phyloP scores from a whole-genome alignment of 805 yeast species.

The Lachancea waltii region DNA sequence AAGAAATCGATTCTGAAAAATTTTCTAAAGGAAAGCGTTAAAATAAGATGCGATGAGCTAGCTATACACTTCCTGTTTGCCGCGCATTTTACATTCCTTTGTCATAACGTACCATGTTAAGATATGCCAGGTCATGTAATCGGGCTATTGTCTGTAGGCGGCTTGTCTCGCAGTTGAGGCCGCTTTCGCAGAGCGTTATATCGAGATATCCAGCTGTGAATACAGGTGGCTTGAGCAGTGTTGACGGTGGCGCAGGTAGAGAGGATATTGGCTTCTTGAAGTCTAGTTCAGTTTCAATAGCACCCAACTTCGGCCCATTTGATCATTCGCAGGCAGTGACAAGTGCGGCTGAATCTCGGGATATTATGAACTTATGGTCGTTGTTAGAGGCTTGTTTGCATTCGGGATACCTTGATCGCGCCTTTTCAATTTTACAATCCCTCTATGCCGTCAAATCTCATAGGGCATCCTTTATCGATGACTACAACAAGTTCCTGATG shows the following conservation, averaged over 20 bases:
- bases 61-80: background rate
- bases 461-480: constrained; percentile 49
- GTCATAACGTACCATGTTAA: constrained; percentile 1
- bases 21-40: background rate
- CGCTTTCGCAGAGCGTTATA: constrained; percentile 1
- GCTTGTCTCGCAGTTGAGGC: constrained; percentile 1
- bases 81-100: background rate
- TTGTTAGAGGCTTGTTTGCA: constrained; percentile 71
- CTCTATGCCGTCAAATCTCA: constrained; percentile 44
- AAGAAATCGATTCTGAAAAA: background rate
- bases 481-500: constrained; percentile 58
- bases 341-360: constrained; percentile 36
- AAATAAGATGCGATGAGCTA: constrained; percentile 6
- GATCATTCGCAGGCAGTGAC: constrained; percentile 22
- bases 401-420: constrained; percentile 60
- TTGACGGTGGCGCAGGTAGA: background rate
- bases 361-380: constrained; percentile 64
- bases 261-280: constrained; percentile 15
- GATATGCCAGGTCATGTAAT: constrained; percentile 3
- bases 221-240: background rate
- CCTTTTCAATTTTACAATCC: constrained; percentile 59
- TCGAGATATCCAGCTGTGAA: constrained; percentile 2
- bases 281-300: constrained; percentile 11
- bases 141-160: background rate
- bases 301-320: constrained; percentile 26